A percentile compares a stretch with the other conserved stretches of the same genome.
Conservation (phyloP, 257 asterid species). For the Mitragyna speciosa region DNA sequence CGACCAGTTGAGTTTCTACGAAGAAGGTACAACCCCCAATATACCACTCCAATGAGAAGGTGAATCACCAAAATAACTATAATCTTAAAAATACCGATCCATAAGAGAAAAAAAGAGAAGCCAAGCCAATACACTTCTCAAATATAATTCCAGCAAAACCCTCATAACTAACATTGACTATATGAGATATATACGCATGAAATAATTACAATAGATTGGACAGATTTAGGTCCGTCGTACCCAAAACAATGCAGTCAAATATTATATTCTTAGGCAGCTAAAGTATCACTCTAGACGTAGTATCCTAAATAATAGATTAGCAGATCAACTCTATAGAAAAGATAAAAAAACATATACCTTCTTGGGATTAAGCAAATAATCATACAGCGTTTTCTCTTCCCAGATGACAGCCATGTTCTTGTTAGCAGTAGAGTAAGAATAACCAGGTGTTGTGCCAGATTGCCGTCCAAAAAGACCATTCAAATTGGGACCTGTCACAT, state of each 20-base stretch:
- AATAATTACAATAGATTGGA: too few relatives aligned
- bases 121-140: neutral
- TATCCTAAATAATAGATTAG: neutral
- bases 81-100: neutral
- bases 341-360: conserved; percentile 44
- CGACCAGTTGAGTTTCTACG: neutral
- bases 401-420: conserved; percentile 83
- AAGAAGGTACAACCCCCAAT: neutral
- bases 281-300: neutral
- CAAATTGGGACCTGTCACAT: conserved; percentile 79
- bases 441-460: conserved; percentile 92
- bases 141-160: neutral
- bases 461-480: conserved; percentile 92
- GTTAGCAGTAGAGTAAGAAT: conserved; percentile 90
- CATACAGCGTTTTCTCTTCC: conserved; percentile 89
- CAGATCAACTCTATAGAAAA: neutral
- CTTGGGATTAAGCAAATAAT: conserved; percentile 88
- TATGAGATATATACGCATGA: neutral
- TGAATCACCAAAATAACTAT: neutral
- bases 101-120: too few relatives aligned
- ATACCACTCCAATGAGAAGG: neutral
- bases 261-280: neutral
- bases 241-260: neutral
- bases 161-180: neutral
- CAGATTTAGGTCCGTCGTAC: too few relatives aligned